A percentile compares a stretch with the other conserved stretches of the same genome.
Evolutionary conservation across 192 early-diverging fungal species (phyloP).

Genomic region (Gonapodya sp.): DNA sequence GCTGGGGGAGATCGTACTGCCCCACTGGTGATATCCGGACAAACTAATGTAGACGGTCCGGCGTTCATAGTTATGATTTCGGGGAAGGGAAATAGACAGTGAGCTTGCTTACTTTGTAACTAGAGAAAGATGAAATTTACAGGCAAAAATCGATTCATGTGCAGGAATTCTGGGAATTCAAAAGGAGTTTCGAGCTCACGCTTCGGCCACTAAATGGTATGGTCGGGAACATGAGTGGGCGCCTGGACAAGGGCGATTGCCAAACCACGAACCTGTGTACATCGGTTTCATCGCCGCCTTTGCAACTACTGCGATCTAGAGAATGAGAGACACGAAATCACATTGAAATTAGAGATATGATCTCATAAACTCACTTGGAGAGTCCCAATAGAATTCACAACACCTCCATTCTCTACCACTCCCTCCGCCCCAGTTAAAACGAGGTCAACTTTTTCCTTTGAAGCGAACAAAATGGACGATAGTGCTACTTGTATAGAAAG

Average conservation of each 20-base stretch:
- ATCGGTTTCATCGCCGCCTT: constrained; percentile 91
- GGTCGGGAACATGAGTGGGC: too few species aligned
- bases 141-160: too few species aligned
- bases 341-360: not conserved
- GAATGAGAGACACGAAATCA: constrained; percentile 69
- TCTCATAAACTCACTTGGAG: not conserved
- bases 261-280: constrained; percentile 40
- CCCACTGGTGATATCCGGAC: constrained; percentile 88
- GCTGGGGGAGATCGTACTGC: constrained; percentile 80
- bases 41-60: constrained; percentile 67
- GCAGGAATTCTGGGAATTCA: too few species aligned
- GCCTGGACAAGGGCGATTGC: not conserved
- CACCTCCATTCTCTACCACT: constrained; percentile 92
- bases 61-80: not conserved
- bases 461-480: not conserved
- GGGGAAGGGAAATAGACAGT: not conserved
- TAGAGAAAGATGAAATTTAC: too few species aligned
- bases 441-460: constrained; percentile 78
- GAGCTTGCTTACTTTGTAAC: too few species aligned
- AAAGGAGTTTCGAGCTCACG: too few species aligned
- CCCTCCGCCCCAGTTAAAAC: constrained; percentile 91
- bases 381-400: constrained; percentile 58
- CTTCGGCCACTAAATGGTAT: constrained; percentile 85
- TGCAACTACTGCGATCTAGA: constrained; percentile 90
- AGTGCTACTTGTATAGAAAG: not conserved